Evolutionary conservation across 805 yeast species (phyloP).

Genomic region (Komagataella kurtzmanii): DNA sequence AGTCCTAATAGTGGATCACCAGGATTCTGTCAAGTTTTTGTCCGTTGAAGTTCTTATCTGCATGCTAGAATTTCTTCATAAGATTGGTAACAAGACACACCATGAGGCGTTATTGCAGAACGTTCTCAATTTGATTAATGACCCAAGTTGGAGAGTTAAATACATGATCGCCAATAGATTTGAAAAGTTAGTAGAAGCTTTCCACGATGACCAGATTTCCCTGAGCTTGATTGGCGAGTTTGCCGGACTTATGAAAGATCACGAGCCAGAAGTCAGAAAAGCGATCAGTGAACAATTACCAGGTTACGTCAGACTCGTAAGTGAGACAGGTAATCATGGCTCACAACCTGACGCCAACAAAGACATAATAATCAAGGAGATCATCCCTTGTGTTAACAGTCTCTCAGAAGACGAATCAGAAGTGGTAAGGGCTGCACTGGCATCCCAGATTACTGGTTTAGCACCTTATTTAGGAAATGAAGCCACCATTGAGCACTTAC

Average conservation of each 20-base stretch:
- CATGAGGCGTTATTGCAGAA: slow-evolving; percentile 49
- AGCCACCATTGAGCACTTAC: slow-evolving; percentile 62
- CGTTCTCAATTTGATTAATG: slow-evolving; percentile 62
- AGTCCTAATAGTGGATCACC: slow-evolving; percentile 66
- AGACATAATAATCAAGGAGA: slow-evolving; percentile 45
- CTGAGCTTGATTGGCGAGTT: slow-evolving; percentile 59
- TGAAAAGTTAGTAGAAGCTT: slow-evolving; percentile 54
- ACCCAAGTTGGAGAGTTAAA: slow-evolving; percentile 96
- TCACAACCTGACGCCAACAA: slow-evolving; percentile 12
- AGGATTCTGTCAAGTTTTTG: slow-evolving; percentile 88
- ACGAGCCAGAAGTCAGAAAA: slow-evolving; percentile 93
- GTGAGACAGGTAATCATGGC: slow-evolving; percentile 6
- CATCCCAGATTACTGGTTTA: slow-evolving; percentile 73
- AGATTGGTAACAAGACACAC: slow-evolving; percentile 41
- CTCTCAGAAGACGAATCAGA: slow-evolving; percentile 87
- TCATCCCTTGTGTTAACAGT: slow-evolving; percentile 73
- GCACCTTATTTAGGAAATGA: slow-evolving; percentile 82
- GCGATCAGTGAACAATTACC: slow-evolving; percentile 91
- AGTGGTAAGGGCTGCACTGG: slow-evolving; percentile 85
- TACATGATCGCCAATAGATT: slow-evolving; percentile 97
- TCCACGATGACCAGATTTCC: slow-evolving; percentile 42
- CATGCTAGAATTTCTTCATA: slow-evolving; percentile 56
- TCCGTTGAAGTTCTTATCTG: slow-evolving; percentile 81
- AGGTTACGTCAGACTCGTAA: slow-evolving; percentile 43
- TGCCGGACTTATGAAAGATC: slow-evolving; percentile 70